phyloP scores from a whole-genome alignment of 495 filamentous ascomycete species.

The Massariosphaeria phaeospora region DNA sequence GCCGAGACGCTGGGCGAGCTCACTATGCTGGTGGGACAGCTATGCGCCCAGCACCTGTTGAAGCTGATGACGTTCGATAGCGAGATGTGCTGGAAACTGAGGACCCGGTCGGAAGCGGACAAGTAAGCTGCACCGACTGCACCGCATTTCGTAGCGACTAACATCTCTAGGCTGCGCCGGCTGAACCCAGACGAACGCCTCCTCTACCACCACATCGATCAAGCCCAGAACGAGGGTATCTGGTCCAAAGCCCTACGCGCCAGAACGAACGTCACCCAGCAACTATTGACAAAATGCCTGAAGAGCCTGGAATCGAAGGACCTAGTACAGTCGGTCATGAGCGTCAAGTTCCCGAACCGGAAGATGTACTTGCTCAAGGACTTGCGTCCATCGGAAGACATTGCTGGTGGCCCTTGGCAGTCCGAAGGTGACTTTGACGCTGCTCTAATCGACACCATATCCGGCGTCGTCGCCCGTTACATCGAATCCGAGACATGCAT shows the following conservation, averaged over 20 bases:
- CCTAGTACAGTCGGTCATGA: constrained; percentile 72
- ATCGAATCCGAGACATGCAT: constrained; percentile 63
- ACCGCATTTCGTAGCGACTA: not conserved
- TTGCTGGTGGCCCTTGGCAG: constrained; percentile 91
- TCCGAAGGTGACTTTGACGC: constrained; percentile 81
- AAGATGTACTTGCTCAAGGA: constrained; percentile 63
- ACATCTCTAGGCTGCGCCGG: constrained; percentile 21
- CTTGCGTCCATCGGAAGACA: constrained; percentile 73
- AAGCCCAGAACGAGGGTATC: constrained; percentile 71
- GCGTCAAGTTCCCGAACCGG: constrained; percentile 55
- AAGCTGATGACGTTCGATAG: constrained; percentile 30
- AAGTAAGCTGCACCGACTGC: constrained; percentile 13
- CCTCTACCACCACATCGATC: constrained; percentile 81
- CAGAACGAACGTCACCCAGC: constrained; percentile 71
- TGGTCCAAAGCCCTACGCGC: constrained; percentile 78
- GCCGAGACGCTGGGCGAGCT: constrained; percentile 25
- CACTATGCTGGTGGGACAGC: constrained; percentile 13
- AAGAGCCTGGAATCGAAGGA: constrained; percentile 76
- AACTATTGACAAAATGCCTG: constrained; percentile 65
- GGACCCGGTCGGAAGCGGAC: constrained; percentile 28
- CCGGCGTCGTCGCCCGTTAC: constrained; percentile 63
- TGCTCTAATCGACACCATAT: constrained; percentile 71
- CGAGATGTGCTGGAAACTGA: constrained; percentile 27
- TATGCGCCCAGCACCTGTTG: constrained; percentile 24
- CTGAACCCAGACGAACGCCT: constrained; percentile 61